Evolutionary conservation across 495 filamentous ascomycete genomes (phyloP).

Genomic region (Oleoguttula mirabilis): DNA sequence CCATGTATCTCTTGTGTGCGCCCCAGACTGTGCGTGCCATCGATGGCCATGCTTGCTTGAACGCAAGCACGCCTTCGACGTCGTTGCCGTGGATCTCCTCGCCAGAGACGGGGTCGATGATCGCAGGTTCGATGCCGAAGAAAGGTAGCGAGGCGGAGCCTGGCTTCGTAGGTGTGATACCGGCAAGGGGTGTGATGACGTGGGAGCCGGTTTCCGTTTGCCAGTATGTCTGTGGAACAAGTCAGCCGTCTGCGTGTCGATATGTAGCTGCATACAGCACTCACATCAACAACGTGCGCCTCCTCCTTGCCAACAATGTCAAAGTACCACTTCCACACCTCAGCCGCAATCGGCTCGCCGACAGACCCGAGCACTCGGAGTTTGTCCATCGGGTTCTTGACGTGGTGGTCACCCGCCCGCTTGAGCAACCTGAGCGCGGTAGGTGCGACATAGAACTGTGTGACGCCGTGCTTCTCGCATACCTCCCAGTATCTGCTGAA

Average conservation of each 20-base stretch:
- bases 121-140: constrained; percentile 97
- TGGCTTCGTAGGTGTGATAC: constrained; percentile 67
- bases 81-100: constrained; percentile 93
- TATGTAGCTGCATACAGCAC: too few relatives aligned
- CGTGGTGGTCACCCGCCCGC: constrained; percentile 84
- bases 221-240: constrained; percentile 83
- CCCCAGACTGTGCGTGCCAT: constrained; percentile 99
- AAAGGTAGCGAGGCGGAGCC: constrained; percentile 72
- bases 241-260: too few relatives aligned
- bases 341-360: constrained; percentile 93
- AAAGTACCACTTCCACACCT: constrained; percentile 99
- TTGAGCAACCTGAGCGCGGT: constrained; percentile 89
- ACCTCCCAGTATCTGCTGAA: constrained; percentile 99
- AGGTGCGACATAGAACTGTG: constrained; percentile 97
- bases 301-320: constrained; percentile 90
- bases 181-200: constrained; percentile 67
- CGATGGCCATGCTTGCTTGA: constrained; percentile 97
- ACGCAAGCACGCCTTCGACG: constrained; percentile 92
- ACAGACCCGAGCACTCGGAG: constrained; percentile 91
- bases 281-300: constrained; percentile 87
- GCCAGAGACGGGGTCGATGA: constrained; percentile 92
- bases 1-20: constrained; percentile 96
- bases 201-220: constrained; percentile 98
- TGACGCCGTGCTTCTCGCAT: constrained; percentile 85
- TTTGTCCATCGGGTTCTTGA: constrained; percentile 77